These are phyloP conservation scores for Didymella lethalis DNA, from an alignment of 2,329 filamentous ascomycete genomes.

Conservation along the genomic window DNA sequence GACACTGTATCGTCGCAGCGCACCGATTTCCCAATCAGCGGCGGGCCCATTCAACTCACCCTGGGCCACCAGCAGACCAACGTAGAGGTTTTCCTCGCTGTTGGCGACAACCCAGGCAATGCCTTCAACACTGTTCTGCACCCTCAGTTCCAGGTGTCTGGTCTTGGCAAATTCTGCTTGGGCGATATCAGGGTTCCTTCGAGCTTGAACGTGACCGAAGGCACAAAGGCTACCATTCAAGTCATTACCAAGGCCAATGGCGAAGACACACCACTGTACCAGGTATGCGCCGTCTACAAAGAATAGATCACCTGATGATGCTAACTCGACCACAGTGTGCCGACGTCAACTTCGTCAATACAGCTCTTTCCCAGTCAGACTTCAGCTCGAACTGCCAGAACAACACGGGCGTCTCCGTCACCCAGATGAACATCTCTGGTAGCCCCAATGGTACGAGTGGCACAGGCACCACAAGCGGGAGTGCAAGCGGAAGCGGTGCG, in stretches of 20 bases:
- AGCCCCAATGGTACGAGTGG: slow-evolving; percentile 58
- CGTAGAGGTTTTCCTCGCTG: slow-evolving; percentile 61
- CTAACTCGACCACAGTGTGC: slow-evolving; percentile 64
- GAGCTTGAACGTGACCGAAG: slow-evolving; percentile 63
- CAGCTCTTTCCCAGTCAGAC: slow-evolving; percentile 57
- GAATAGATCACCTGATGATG: slow-evolving; percentile 5
- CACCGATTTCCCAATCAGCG: slow-evolving; percentile 58
- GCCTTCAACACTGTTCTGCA: slow-evolving; percentile 75
- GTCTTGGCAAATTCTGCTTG: slow-evolving; percentile 72
- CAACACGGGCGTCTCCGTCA: slow-evolving; percentile 62
- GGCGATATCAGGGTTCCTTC: slow-evolving; percentile 64
- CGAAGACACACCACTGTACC: slow-evolving; percentile 71
- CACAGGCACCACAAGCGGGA: slow-evolving; percentile 47
- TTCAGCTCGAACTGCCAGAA: slow-evolving; percentile 64
- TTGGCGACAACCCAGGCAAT: slow-evolving; percentile 61
- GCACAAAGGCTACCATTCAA: slow-evolving; percentile 71
- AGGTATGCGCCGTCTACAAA: slow-evolving; percentile 48
- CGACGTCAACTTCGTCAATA: slow-evolving; percentile 71
- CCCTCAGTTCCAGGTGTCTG: slow-evolving; percentile 65
- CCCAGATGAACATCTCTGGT: slow-evolving; percentile 49
- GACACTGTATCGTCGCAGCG: slow-evolving; percentile 54
- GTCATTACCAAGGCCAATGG: slow-evolving; percentile 69
- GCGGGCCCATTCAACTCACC: slow-evolving; percentile 61
- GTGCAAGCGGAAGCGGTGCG: slow-evolving; percentile 30
- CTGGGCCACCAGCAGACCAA: slow-evolving; percentile 62